Base-by-base conservation (phyloP, 495 filamentous ascomycete species). In the Pyrenopolyporus hunteri region DNA sequence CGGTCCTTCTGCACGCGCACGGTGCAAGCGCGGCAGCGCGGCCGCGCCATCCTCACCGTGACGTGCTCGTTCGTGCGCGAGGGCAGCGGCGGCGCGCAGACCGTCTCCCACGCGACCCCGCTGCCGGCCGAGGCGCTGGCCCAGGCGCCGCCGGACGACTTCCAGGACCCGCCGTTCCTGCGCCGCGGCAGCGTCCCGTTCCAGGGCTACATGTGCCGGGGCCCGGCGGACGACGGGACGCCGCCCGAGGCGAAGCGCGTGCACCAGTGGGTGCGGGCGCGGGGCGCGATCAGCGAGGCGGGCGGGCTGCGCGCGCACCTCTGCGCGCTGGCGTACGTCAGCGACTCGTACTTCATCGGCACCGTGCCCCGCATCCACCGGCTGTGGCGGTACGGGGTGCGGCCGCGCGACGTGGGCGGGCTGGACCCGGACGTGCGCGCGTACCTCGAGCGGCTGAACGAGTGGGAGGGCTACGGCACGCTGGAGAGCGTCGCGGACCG, bases 31-130 rank as follows among this genome's bases (percentile, higher is more conserved):
- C 79, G 90, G 43, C 94, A 98, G 74, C 80, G 84, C 49, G 94
- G 92, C n/a, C 85, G 86, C 53, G 85, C 86, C 52, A 98, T 98
- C 73, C 97, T 98, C 79, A 97, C 93, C 31, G 92, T 91, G 2
- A 98, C 93, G 4, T 82, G 93, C 74, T 92, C 88, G 50, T 98
- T 98, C 71, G 88, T 88, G 66, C 78, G 84, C 14, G 85, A 90
- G 42, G 84, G 83, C 49, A 86, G 84, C 63, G 86, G 85, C 20
- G 89, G 88, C 4, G 49, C 48, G 2, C 76, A 78, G 62, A 79
- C 74, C 47, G 73, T 92, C 16, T 73, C 83, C 57, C 90, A 92
- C 74, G 80, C 80, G 0, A 74, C 76, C 16, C 74, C 78, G 14
- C 80, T 92, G 76, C 87, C 89, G 0, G 64, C 69, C 3, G 79